Evolutionary conservation across 208 protist genomes (phyloP).

Genomic region (Trypanosoma vivax): DNA sequence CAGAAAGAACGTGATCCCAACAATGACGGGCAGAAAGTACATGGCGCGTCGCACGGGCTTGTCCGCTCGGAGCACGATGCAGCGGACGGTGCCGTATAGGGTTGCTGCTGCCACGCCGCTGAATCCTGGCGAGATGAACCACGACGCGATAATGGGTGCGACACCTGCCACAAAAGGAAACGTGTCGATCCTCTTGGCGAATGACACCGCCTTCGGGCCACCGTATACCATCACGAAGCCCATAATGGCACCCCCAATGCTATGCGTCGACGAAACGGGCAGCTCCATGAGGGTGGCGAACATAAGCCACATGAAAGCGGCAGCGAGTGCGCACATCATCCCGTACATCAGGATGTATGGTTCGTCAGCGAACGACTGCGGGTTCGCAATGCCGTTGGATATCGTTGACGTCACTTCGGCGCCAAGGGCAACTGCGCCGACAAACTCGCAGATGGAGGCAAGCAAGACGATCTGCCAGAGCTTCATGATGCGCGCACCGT

Average conservation of each 20-base stretch:
- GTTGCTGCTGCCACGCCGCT: slow-evolving; percentile 44
- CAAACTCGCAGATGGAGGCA: slow-evolving; percentile 78
- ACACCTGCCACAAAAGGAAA: slow-evolving; percentile 74
- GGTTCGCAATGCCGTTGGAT: slow-evolving; percentile 64
- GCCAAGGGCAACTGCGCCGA: slow-evolving; percentile 61
- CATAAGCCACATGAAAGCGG: slow-evolving; percentile 62
- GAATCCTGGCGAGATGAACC: slow-evolving; percentile 78
- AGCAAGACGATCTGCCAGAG: slow-evolving; percentile 73
- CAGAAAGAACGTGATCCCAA: slow-evolving; percentile 65
- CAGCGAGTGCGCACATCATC: slow-evolving; percentile 62
- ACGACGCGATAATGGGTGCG: slow-evolving; percentile 66
- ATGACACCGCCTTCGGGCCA: slow-evolving; percentile 41
- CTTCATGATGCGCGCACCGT: slow-evolving; percentile 75
- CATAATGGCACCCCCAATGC: slow-evolving; percentile 71
- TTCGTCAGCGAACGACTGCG: slow-evolving; percentile 33
- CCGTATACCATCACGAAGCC: slow-evolving; percentile 80
- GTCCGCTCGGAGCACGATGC: slow-evolving; percentile 40
- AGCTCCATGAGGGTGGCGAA: slow-evolving; percentile 56
- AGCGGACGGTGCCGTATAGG: slow-evolving; percentile 46
- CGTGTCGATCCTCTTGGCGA: slow-evolving; percentile 38
- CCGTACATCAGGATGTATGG: slow-evolving; percentile 83
- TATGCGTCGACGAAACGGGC: slow-evolving; percentile 76
- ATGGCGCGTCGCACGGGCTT: slow-evolving; percentile 52
- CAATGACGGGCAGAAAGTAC: slow-evolving; percentile 55
- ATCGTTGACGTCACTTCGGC: slow-evolving; percentile 73